Percentiles rank a stretch among this genome's conserved stretches.
These are phyloP conservation scores for Dryadomyces sulphureus DNA, from an alignment of 2,329 filamentous ascomycete species.

Conservation along the genomic window DNA sequence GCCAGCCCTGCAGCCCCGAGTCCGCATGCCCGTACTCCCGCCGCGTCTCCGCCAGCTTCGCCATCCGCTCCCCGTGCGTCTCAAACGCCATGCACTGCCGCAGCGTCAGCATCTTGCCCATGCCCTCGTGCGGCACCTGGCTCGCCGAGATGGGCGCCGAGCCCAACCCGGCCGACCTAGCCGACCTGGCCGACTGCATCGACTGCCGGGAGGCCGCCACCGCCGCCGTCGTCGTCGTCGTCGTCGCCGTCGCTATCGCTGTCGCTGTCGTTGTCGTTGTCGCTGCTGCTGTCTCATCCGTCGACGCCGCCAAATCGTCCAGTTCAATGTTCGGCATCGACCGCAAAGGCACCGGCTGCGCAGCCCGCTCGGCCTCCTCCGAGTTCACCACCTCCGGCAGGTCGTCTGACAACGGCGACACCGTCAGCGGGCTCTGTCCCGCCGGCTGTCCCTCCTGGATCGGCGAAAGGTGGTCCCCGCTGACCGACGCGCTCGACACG, in stretches of 20 bases:
- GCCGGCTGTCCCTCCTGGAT: too few species aligned
- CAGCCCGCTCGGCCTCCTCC: neutral
- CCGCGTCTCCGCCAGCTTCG: constrained; percentile 58
- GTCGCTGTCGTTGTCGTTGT: too few species aligned
- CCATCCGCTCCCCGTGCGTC: constrained; percentile 52
- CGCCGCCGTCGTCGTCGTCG: too few species aligned
- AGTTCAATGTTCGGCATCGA: constrained; percentile 8
- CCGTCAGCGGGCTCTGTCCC: too few species aligned
- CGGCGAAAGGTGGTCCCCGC: neutral
- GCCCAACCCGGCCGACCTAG: neutral
- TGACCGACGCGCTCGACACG: neutral
- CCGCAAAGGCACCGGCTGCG: constrained; percentile 5
- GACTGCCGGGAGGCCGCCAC: neutral
- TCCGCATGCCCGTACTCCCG: constrained; percentile 57
- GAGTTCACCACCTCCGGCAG: neutral
- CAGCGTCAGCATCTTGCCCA: constrained; percentile 15
- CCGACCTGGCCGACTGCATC: neutral
- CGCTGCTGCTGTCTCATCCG: neutral
- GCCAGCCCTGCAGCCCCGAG: constrained; percentile 54
- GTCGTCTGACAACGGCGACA: too few species aligned
- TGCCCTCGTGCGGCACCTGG: constrained; percentile 2
- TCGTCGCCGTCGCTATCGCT: too few species aligned
- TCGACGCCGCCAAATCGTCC: neutral
- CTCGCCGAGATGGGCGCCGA: neutral
- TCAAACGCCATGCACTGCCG: constrained; percentile 61